Base-by-base conservation (phyloP, 2,329 filamentous ascomycete species). In the Trichothecium roseum region DNA sequence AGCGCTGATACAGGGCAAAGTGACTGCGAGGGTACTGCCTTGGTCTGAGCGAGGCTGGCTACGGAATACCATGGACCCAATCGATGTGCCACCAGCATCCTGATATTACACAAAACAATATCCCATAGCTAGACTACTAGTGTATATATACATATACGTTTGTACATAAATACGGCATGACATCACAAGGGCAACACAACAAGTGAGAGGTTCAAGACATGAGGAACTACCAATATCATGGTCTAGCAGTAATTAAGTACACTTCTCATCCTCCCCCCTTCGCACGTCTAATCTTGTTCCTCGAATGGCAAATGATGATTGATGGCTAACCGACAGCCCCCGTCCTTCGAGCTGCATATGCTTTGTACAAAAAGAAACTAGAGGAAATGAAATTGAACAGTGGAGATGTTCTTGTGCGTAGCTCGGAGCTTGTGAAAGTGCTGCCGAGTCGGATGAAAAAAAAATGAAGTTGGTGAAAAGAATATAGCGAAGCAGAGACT, bases 1-100 rank as follows among this genome's bases (percentile, higher is more conserved):
- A 51, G 89, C 76, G 2, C 63, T 98, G 43, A 74, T 98, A 30
- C 78, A 72, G 48, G 87, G 87, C 32, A 96, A 94, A 55, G 78
- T 91, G 3, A 60, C 89, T 28, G 81, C 71, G 42, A 75, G 69
- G n/a, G 58, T 66, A 28, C 63, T 71, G 41, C 72, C 74, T 2
- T 66, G 64, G 51, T 58, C 54, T 9, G 66, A 69, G 49, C 62
- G 68, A 31, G 56, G 57, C 30, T 74, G 66, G 64, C 59, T 80
- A 14, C 53, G 57, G 10, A 67, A 62, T 42, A 57, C 55, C 3
- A 40, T 73, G 4, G 39, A 64, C 48, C 40, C 55, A 42, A n/a
- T 50, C 45, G 26, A 50, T 40, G 34, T 36, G 22, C n/a, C n/a
- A n/a, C n/a, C n/a, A n/a, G n/a, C n/a, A n/a, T n/a, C n/a, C n/a